Percentiles rank a stretch among this genome's conserved stretches.
phyloP scores from a whole-genome alignment of 23 red algal species.

The Gracilariopsis chorda region DNA sequence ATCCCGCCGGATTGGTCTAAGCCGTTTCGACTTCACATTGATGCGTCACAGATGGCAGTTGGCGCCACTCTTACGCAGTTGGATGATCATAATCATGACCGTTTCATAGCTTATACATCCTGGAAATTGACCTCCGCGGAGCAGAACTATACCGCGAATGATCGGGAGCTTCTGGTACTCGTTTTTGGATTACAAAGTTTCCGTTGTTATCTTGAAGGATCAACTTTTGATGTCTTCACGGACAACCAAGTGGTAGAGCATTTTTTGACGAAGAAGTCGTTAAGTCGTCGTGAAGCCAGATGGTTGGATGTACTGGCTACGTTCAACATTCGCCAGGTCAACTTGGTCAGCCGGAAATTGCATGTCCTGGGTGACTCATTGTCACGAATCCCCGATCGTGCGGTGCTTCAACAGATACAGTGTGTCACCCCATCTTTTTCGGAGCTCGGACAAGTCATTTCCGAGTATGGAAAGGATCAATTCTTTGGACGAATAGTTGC shows the following conservation, averaged over 20 bases:
- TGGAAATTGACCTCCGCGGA: neutral
- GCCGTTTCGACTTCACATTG: neutral
- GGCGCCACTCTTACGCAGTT: neutral
- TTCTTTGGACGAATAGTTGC: neutral
- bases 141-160: neutral
- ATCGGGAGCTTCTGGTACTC: neutral
- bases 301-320: neutral
- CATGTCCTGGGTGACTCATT: constrained; percentile 5
- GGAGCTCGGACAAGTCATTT: neutral
- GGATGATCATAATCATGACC: neutral
- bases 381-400: neutral
- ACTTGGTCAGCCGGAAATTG: neutral
- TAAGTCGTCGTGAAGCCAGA: neutral
- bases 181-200: constrained; percentile 5
- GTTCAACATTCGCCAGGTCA: constrained; percentile 15
- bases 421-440: neutral
- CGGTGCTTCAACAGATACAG: neutral
- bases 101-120: neutral
- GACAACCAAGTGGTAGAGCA: neutral
- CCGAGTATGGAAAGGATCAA: neutral
- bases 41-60: constrained; percentile 12
- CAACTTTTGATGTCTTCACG: constrained; percentile 13
- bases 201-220: constrained; percentile 19
- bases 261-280: neutral
- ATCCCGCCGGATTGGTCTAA: constrained; percentile 2